Conservation (phyloP, 495 filamentous ascomycete genomes). For the Penicillium salamii region DNA sequence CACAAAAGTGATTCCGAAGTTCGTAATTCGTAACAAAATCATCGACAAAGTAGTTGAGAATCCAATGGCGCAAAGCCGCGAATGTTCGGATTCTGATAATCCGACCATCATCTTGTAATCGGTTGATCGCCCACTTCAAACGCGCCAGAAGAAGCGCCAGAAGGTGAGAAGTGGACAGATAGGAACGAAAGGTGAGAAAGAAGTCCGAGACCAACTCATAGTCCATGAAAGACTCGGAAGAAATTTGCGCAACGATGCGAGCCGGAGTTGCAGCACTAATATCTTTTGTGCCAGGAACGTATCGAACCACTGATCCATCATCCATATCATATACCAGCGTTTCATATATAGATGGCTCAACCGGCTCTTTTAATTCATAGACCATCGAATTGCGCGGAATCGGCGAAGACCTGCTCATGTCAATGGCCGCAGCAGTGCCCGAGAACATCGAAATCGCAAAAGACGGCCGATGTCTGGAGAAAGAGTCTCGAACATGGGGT, state of each 20-base stretch:
- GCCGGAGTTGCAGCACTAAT: constrained; percentile 89
- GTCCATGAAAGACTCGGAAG: constrained; percentile 91
- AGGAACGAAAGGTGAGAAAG: constrained; percentile 91
- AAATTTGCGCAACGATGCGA: constrained; percentile 94
- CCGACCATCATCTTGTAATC: constrained; percentile 78
- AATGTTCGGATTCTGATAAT: constrained; percentile 94
- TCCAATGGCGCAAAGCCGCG: constrained; percentile 95
- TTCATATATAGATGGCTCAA: constrained; percentile 70
- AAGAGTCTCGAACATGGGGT: constrained; percentile 25
- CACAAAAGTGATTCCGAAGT: constrained; percentile 77
- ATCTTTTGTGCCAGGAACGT: constrained; percentile 64
- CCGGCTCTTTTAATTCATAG: constrained; percentile 45
- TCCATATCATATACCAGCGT: constrained; percentile 68
- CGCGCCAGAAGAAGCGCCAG: constrained; percentile 80
- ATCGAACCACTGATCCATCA: constrained; percentile 80
- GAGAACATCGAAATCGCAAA: constrained; percentile 49
- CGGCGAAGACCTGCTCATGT: constrained; percentile 30
- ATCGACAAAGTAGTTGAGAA: constrained; percentile 95
- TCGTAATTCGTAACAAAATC: constrained; percentile 86
- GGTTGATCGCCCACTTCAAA: constrained; percentile 80
- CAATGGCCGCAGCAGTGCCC: constrained; percentile 38
- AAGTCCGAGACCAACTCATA: constrained; percentile 98
- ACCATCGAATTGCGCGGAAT: constrained; percentile 36
- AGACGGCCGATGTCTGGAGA: constrained; percentile 27
- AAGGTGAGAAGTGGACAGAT: constrained; percentile 72